These are phyloP conservation scores for Piloderma croceum DNA, from an alignment of 768 basidiomycete genomes.

Conservation along the genomic window DNA sequence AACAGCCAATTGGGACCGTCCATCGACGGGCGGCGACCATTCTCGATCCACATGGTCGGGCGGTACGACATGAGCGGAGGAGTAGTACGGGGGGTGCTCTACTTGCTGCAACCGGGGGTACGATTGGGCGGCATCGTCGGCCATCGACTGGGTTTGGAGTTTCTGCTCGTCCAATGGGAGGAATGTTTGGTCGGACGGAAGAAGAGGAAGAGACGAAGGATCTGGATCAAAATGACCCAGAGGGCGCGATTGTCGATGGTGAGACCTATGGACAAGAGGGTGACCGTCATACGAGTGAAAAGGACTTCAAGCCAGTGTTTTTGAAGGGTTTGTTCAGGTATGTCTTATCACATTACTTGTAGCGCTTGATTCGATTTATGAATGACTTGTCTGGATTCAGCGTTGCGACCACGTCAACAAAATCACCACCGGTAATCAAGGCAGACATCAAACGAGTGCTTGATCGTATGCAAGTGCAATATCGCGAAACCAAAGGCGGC, in stretches of 20 bases:
- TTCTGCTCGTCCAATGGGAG: constrained; percentile 34
- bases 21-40: constrained; percentile 78
- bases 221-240: constrained; percentile 22
- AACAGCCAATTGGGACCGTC: constrained; percentile 46
- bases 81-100: constrained; percentile 71
- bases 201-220: constrained; percentile 38
- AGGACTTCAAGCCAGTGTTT: constrained; percentile 90
- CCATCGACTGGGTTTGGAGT: constrained; percentile 61
- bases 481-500: constrained; percentile 83
- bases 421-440: constrained; percentile 73
- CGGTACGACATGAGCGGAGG: constrained; percentile 63
- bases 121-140: constrained; percentile 62
- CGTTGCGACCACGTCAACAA: constrained; percentile 93
- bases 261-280: constrained; percentile 45
- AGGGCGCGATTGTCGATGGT: constrained; percentile 26
- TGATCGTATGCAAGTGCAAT: constrained; percentile 92
- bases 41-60: constrained; percentile 60
- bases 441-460: constrained; percentile 81
- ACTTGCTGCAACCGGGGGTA: constrained; percentile 41
- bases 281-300: constrained; percentile 48
- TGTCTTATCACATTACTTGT: constrained; percentile 17
- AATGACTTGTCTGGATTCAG: constrained; percentile 32
- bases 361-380: constrained; percentile 3
- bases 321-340: constrained; percentile 94
- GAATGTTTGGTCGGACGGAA: constrained; percentile 46